These are phyloP conservation scores for Hypoxylon crocopeplum DNA, from an alignment of 495 filamentous ascomycete genomes.

Conservation along the genomic window DNA sequence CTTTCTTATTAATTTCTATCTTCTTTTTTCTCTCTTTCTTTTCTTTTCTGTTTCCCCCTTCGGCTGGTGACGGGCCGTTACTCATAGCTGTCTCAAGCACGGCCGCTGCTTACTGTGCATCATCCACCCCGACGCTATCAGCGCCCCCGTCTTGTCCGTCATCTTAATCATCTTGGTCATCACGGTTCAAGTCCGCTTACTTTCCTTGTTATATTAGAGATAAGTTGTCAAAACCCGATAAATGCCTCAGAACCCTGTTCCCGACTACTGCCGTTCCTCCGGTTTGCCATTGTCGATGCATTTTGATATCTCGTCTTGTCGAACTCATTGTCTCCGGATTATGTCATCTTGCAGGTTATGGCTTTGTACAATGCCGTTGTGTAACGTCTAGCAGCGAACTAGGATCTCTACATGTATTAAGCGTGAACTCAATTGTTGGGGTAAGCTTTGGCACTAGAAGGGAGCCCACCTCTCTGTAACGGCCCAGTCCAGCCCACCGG, in stretches of 20 bases:
- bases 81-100: neutral
- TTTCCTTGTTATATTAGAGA: slow-evolving; percentile 18
- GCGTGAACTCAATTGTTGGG: slow-evolving; percentile 45
- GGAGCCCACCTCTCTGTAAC: slow-evolving; percentile 11
- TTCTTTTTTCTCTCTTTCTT: slow-evolving; percentile 3
- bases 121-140: slow-evolving; percentile 16
- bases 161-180: slow-evolving; percentile 24
- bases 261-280: neutral
- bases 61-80: slow-evolving; percentile 21
- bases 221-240: slow-evolving; percentile 9
- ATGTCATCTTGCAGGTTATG: neutral
- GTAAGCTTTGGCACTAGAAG: slow-evolving; percentile 25
- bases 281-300: neutral
- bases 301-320: neutral
- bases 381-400: slow-evolving; percentile 7
- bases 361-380: too few species aligned
- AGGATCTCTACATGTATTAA: slow-evolving; percentile 9
- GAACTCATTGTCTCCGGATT: neutral
- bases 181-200: slow-evolving; percentile 16
- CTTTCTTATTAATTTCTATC: neutral
- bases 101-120: slow-evolving; percentile 33
- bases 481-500: slow-evolving; percentile 17
- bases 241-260: slow-evolving; percentile 8
- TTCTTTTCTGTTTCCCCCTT: slow-evolving; percentile 12
- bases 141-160: slow-evolving; percentile 6